Percentiles rank a stretch among this genome's conserved stretches.
Evolutionary conservation across 2,329 filamentous ascomycete genomes (phyloP).

Genomic region (Fonsecaea nubica): DNA sequence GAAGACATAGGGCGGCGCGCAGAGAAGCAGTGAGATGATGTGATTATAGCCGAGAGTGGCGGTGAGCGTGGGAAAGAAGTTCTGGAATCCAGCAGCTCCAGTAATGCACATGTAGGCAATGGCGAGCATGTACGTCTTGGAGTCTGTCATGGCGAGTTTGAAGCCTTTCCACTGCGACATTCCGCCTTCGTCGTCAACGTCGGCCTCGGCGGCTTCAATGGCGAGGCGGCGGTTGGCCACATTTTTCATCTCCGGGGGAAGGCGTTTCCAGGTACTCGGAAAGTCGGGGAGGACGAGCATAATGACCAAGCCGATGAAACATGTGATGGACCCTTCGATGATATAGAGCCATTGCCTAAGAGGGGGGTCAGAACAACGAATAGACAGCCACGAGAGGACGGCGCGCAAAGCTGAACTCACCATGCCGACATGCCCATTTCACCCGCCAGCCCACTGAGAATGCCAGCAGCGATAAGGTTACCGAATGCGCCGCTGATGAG

Average conservation of each 20-base stretch:
- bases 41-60: conserved; percentile 53
- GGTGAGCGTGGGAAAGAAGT: conserved; percentile 63
- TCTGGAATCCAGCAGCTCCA: conserved; percentile 60
- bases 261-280: conserved; percentile 52
- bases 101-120: conserved; percentile 58
- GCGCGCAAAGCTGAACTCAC: conserved; percentile 44
- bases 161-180: conserved; percentile 58
- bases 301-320: conserved; percentile 49
- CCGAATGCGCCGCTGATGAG: conserved; percentile 60
- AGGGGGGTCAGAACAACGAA: neutral
- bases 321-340: conserved; percentile 60
- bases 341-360: conserved; percentile 64
- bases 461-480: conserved; percentile 61
- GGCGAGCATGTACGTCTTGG: conserved; percentile 51
- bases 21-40: conserved; percentile 59
- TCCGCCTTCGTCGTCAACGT: conserved; percentile 56
- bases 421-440: conserved; percentile 65
- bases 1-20: conserved; percentile 62
- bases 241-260: conserved; percentile 54
- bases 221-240: conserved; percentile 58
- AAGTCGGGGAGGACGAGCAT: conserved; percentile 49
- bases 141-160: conserved; percentile 59
- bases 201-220: conserved; percentile 58
- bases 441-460: conserved; percentile 57
- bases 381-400: no score